These are phyloP conservation scores for Penicillium sp. DNA, from an alignment of 2,329 filamentous ascomycete species.

Conservation along the genomic window DNA sequence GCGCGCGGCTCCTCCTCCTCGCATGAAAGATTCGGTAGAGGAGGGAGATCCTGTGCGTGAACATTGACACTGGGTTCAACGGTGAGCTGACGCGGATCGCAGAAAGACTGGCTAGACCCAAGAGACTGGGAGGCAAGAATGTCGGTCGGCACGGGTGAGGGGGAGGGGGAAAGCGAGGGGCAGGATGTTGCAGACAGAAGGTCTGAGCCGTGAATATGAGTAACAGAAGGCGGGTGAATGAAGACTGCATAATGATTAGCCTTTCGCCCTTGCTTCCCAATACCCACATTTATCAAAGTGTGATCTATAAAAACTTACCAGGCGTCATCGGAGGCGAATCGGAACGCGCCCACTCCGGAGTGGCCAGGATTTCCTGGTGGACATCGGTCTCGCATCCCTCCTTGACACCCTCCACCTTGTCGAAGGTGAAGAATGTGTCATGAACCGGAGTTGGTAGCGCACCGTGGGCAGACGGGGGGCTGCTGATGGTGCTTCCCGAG, in stretches of 20 bases:
- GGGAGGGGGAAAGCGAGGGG: conserved; percentile 79
- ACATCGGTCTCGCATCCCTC: conserved; percentile 62
- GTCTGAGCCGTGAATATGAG: conserved; percentile 54
- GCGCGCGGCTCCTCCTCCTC: conserved; percentile 35
- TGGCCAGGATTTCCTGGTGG: conserved; percentile 62
- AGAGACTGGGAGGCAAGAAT: conserved; percentile 65
- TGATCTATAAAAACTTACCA: conserved; percentile 53
- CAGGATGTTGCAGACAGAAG: conserved; percentile 62
- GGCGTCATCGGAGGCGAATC: conserved; percentile 81
- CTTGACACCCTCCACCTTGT: conserved; percentile 60
- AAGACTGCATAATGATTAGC: conserved; percentile 45
- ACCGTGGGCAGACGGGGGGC: conserved; percentile 67
- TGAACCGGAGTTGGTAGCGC: conserved; percentile 74
- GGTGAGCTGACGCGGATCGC: conserved; percentile 81
- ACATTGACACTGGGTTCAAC: conserved; percentile 49
- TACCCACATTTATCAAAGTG: conserved; percentile 2
- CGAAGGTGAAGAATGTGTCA: conserved; percentile 65
- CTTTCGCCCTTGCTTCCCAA: conserved; percentile 14
- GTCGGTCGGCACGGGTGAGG: conserved; percentile 62
- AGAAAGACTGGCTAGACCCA: conserved; percentile 58
- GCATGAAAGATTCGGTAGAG: conserved; percentile 46
- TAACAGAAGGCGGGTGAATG: conserved; percentile 59
- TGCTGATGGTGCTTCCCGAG: conserved; percentile 74
- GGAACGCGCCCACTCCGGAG: conserved; percentile 66
- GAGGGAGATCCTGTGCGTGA: conserved; percentile 53